These are phyloP conservation scores for Penicillium lagena DNA, from an alignment of 495 filamentous ascomycete species.

Conservation along the genomic window DNA sequence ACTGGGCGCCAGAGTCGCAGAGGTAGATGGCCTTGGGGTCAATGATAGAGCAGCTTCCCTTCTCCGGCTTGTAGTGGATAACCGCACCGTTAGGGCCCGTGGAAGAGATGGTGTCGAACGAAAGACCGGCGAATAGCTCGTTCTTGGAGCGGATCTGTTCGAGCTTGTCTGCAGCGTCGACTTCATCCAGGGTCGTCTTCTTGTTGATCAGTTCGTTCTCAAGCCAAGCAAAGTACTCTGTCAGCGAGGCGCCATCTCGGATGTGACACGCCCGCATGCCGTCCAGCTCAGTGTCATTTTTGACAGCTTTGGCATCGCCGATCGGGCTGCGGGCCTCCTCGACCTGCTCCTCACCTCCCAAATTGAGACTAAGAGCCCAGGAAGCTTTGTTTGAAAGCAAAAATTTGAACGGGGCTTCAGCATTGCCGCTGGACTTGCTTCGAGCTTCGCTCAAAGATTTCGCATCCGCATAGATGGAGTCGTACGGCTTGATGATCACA, in stretches of 20 bases:
- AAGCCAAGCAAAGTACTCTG: constrained; percentile 93
- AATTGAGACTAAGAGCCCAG: constrained; percentile 82
- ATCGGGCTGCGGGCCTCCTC: constrained; percentile 86
- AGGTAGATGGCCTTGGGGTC: constrained; percentile 88
- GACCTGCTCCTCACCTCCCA: constrained; percentile 83
- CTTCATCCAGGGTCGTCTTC: constrained; percentile 74
- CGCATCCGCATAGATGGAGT: constrained; percentile 73
- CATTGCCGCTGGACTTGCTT: constrained; percentile 25
- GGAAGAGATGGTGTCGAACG: constrained; percentile 94
- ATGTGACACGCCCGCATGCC: constrained; percentile 95
- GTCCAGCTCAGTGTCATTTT: constrained; percentile 85
- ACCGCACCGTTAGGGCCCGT: constrained; percentile 93
- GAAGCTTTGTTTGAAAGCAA: constrained; percentile 84
- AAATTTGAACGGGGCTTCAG: constrained; percentile 53
- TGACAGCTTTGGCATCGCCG: constrained; percentile 93
- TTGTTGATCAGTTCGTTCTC: constrained; percentile 78
- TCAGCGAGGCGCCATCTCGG: constrained; percentile 87
- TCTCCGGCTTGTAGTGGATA: constrained; percentile 94
- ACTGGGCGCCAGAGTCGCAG: constrained; percentile 96
- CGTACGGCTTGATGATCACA: constrained; percentile 77
- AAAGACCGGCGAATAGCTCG: constrained; percentile 80
- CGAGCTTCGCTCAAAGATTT: constrained; percentile 46
- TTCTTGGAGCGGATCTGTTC: constrained; percentile 76
- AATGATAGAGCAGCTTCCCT: constrained; percentile 72
- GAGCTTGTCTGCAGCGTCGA: constrained; percentile 84